Conservation (phyloP, 2,329 filamentous ascomycete species). For the Calonectria hongkongensis region DNA sequence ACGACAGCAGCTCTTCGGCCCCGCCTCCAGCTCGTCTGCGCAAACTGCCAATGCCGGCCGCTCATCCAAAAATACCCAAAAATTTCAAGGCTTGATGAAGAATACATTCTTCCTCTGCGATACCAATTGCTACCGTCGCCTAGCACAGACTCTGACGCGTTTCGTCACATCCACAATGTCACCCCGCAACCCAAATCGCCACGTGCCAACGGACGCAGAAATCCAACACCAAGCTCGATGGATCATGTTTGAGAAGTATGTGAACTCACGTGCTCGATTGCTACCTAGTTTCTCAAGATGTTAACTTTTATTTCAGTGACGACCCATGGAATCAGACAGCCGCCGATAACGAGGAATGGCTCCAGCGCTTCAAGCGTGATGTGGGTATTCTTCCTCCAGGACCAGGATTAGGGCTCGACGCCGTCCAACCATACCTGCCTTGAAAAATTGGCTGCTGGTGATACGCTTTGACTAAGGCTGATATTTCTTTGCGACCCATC, state of each 20-base stretch:
- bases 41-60: neutral
- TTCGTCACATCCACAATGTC: slow-evolving; percentile 74
- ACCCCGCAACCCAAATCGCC: slow-evolving; percentile 75
- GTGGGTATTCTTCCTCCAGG: slow-evolving; percentile 64
- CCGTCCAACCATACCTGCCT: neutral
- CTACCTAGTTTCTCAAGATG: neutral
- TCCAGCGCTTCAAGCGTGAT: slow-evolving; percentile 77
- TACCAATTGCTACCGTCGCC: slow-evolving; percentile 75
- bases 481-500: too few species aligned
- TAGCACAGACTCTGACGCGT: slow-evolving; percentile 72
- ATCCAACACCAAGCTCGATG: slow-evolving; percentile 78
- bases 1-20: neutral
- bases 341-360: slow-evolving; percentile 78
- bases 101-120: slow-evolving; percentile 72
- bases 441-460: too few species aligned
- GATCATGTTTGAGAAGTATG: slow-evolving; percentile 78
- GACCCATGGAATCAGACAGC: slow-evolving; percentile 79
- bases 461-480: too few species aligned
- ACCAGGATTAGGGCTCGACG: neutral
- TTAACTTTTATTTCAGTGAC: slow-evolving; percentile 64
- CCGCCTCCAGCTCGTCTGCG: neutral
- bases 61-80: slow-evolving; percentile 42
- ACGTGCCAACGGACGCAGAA: slow-evolving; percentile 75
- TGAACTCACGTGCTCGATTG: slow-evolving; percentile 29
- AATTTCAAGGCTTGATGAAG: slow-evolving; percentile 41